These are phyloP conservation scores for Triticum dicoccoides DNA, from an alignment of 176 grass and related monocot species.

Conservation along the genomic window DNA sequence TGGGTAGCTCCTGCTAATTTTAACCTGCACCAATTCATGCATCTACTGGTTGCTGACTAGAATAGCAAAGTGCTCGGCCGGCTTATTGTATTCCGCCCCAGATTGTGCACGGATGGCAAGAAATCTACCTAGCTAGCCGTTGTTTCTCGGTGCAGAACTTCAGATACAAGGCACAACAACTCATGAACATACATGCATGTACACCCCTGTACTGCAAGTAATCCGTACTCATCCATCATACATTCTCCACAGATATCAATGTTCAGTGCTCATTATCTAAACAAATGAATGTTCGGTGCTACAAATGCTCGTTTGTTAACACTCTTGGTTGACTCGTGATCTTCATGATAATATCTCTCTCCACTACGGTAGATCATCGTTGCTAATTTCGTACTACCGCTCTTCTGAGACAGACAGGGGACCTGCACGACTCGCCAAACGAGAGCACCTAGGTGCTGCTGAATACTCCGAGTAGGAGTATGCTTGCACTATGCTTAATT, in stretches of 20 bases:
- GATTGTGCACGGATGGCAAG: not conserved
- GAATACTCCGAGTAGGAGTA: not conserved
- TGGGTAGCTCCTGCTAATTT: not conserved
- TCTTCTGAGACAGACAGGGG: not conserved
- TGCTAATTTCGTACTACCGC: not conserved
- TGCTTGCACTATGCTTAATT: conserved; percentile 15
- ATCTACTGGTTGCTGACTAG: not conserved
- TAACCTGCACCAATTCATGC: too few species aligned
- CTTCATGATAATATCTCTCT: not conserved
- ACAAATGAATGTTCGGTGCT: not conserved
- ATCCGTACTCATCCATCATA: not conserved
- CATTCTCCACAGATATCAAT: not conserved
- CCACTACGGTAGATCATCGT: not conserved
- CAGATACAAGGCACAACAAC: not conserved
- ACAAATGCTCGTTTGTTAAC: not conserved
- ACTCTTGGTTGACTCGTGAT: not conserved
- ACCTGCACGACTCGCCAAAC: not conserved
- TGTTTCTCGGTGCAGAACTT: not conserved
- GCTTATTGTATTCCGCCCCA: not conserved
- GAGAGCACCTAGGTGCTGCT: conserved; percentile 4
- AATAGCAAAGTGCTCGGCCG: not conserved
- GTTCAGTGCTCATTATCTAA: not conserved
- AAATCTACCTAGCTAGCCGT: too few species aligned
- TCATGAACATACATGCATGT: not conserved
- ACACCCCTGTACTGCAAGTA: not conserved